Evolutionary conservation across 2,329 filamentous ascomycete species (phyloP).

Genomic region (Ophiosphaerella herpotricha): DNA sequence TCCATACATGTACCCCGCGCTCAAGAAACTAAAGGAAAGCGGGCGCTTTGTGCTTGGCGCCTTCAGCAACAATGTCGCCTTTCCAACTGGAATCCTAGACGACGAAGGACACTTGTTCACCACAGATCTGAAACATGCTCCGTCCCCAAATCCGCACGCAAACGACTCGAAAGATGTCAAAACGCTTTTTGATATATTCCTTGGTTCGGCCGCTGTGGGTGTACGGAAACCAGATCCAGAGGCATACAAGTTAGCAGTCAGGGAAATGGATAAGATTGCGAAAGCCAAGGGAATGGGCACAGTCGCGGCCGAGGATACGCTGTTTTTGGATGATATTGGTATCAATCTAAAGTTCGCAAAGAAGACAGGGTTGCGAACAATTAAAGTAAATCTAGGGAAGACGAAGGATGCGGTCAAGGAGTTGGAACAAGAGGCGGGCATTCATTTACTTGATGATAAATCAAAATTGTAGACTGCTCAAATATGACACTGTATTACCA

Average conservation of each 20-base stretch:
- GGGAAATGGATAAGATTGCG: conserved; percentile 67
- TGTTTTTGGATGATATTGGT: conserved; percentile 94
- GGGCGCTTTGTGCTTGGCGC: conserved; percentile 65
- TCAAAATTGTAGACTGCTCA: conserved; percentile 25
- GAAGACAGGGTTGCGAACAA: conserved; percentile 74
- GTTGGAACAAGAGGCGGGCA: conserved; percentile 74
- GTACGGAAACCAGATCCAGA: conserved; percentile 82
- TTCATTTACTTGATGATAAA: conserved; percentile 61
- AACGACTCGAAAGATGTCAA: conserved; percentile 58
- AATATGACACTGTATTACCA: background rate
- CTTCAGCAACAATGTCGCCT: conserved; percentile 87
- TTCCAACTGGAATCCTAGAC: conserved; percentile 74
- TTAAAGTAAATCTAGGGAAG: conserved; percentile 81
- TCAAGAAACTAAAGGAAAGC: conserved; percentile 66
- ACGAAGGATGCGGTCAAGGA: conserved; percentile 81
- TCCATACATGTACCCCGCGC: conserved; percentile 85
- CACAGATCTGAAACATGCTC: conserved; percentile 36
- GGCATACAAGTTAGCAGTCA: conserved; percentile 78
- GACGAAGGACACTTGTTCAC: conserved; percentile 54
- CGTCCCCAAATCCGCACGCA: conserved; percentile 25
- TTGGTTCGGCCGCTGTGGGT: conserved; percentile 84
- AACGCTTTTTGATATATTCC: conserved; percentile 80
- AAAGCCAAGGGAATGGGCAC: conserved; percentile 57
- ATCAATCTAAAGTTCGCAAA: conserved; percentile 85
- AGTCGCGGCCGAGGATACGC: conserved; percentile 68